Base-by-base conservation (phyloP, 1,139 yeast species). In the Pichiaceae sp. region DNA sequence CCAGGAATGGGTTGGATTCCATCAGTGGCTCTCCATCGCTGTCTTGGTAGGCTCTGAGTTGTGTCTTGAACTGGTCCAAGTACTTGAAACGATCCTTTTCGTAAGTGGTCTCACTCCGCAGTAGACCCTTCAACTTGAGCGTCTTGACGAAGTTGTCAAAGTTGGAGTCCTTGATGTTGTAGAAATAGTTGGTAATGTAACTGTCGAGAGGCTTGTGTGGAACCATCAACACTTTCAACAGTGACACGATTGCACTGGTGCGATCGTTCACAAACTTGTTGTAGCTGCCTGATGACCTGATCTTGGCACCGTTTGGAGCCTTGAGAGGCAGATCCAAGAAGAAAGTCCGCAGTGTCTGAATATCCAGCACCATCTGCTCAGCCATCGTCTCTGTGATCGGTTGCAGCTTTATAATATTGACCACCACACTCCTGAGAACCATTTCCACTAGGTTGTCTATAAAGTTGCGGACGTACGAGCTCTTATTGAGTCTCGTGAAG, bases 331-430 rank as follows among this genome's bases (percentile, higher is more conserved):
- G 62, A 17, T 58, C 60, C 17, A 70, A 47, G 35, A 86, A 68
- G 23, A 72, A 63, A 24, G 66, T 65, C 50, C 81, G 81, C 48
- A 91, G 57, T 8, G 72, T 67, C 31, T 78, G 75, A 4, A 83
- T 53, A 57, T 91, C 98, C 26, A 81, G 62, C 28, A 81, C 62
- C 52, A 91, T 67, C 54, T 89, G 96, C 54, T 89, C 96, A 4
- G 93, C 81, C 46, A 81, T 79, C 14, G 73, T 63, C 17, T 79
- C 78, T 5, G 72, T 66, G 27, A 89, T 69, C 1, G 94, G 94
- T 42, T 72, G 73, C 50, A 79, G 54, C 39, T 70, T 68, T 21
- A 72, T 66, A 29, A 86, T 70, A 42, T 73, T 72, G 32, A 70
- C 63, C 36, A 80, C 55, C 46, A 80, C 78, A n/a, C 78, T 71